A percentile compares a stretch with the other conserved stretches of the same genome.
phyloP scores from a whole-genome alignment of 106 monocot species.

The Dioscorea dumetorum region DNA sequence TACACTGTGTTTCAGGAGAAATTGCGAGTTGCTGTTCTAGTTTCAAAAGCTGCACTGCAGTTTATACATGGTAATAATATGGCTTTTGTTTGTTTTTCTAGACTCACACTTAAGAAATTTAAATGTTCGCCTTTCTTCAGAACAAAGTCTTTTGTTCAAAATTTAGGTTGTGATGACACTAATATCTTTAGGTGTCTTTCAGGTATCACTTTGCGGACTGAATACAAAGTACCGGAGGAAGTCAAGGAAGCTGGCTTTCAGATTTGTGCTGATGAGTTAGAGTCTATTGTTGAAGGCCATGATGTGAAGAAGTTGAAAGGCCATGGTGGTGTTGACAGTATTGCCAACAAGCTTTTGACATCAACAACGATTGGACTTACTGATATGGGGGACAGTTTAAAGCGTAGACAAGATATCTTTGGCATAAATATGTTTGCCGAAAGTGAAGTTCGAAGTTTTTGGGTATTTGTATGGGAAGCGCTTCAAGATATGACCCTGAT shows the following conservation, averaged over 20 bases:
- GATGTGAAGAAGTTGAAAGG: conserved; percentile 45
- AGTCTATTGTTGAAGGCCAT: conserved; percentile 63
- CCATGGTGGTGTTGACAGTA: conserved; percentile 47
- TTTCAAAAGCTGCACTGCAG: conserved; percentile 50
- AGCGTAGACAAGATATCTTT: conserved; percentile 31
- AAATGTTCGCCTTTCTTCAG: too few species aligned
- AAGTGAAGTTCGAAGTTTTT: conserved; percentile 37
- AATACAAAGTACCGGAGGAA: conserved; percentile 52
- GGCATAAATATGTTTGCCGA: conserved; percentile 65
- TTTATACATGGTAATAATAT: conserved; percentile 34
- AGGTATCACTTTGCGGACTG: conserved; percentile 33
- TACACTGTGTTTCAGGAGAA: conserved; percentile 29
- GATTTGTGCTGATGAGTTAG: conserved; percentile 60
- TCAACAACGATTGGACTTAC: conserved; percentile 38
- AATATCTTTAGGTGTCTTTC: not conserved
- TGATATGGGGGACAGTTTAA: conserved; percentile 15
- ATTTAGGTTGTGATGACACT: too few species aligned
- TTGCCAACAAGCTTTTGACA: conserved; percentile 52
- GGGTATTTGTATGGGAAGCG: conserved; percentile 74
- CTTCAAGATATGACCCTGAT: conserved; percentile 70
- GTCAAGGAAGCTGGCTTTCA: conserved; percentile 52
- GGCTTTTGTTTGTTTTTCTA: too few species aligned
- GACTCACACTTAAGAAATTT: too few species aligned
- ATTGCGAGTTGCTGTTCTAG: conserved; percentile 46
- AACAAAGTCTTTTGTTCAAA: too few species aligned